These are phyloP conservation scores for Collybiopsis luxurians DNA, from an alignment of 768 basidiomycete species.

Conservation along the genomic window DNA sequence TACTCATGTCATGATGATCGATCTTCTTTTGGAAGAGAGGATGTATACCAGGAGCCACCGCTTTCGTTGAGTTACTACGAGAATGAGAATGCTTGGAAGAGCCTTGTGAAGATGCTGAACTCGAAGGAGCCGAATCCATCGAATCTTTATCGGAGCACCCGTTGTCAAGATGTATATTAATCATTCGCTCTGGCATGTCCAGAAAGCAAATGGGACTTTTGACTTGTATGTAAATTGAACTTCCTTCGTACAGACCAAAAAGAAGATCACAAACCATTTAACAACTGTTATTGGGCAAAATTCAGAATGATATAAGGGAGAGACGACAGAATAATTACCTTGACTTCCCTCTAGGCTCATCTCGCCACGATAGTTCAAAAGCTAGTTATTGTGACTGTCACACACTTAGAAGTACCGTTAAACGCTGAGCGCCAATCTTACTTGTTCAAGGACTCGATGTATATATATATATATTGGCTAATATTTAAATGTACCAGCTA, in stretches of 20 bases:
- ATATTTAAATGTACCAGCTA: background rate
- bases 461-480: background rate
- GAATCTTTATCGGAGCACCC: slow-evolving; percentile 29
- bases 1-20: slow-evolving; percentile 7
- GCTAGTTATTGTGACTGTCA: too few species aligned
- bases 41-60: slow-evolving; percentile 28
- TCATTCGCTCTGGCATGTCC: slow-evolving; percentile 35
- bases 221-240: slow-evolving; percentile 3
- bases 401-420: too few species aligned
- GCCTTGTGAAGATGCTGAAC: slow-evolving; percentile 11
- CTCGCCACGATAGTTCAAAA: too few species aligned
- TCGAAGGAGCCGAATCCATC: slow-evolving; percentile 8
- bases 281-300: background rate
- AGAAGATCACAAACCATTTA: slow-evolving; percentile 5
- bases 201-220: slow-evolving; percentile 49
- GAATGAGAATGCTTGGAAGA: slow-evolving; percentile 8
- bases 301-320: background rate
- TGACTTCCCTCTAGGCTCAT: too few species aligned
- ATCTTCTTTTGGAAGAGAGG: slow-evolving; percentile 37
- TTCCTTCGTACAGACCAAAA: background rate
- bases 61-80: slow-evolving; percentile 9
- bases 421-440: too few species aligned
- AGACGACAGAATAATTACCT: too few species aligned
- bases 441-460: too few species aligned
- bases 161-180: slow-evolving; percentile 54